These are phyloP conservation scores for Corchorus capsularis DNA, from an alignment of 345 rosid genomes.

Conservation along the genomic window DNA sequence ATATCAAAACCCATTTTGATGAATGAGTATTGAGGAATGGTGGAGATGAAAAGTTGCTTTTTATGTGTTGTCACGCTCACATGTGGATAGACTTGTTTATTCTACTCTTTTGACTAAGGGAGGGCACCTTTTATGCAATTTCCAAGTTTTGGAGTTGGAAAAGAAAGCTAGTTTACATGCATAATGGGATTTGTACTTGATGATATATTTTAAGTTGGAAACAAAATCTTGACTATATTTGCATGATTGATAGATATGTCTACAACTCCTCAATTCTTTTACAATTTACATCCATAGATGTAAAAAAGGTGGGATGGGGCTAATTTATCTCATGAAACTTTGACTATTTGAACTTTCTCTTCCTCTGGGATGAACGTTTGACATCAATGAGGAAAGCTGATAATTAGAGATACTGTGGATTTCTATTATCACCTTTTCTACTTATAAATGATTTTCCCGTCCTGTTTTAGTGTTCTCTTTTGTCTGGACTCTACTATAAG, in stretches of 20 bases:
- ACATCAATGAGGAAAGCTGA: background rate
- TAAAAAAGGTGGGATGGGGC: background rate
- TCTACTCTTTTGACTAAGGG: background rate
- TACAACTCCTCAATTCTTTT: background rate
- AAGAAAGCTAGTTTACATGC: background rate
- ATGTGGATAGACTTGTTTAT: conserved; percentile 1
- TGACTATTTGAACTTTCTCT: background rate
- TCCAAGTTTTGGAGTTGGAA: background rate
- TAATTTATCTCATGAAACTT: conserved; percentile 11
- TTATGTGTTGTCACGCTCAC: background rate
- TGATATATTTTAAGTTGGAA: background rate
- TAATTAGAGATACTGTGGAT: conserved; percentile 1
- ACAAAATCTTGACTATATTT: background rate
- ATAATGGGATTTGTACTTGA: conserved; percentile 3
- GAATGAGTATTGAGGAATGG: conserved; percentile 1
- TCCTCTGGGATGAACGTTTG: background rate
- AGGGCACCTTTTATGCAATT: background rate
- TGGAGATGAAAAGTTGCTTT: background rate
- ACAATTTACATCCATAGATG: background rate
- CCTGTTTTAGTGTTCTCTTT: background rate
- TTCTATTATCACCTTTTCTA: background rate
- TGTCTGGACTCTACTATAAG: background rate
- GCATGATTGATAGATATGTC: background rate
- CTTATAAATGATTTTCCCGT: background rate
- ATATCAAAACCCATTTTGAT: too few relatives aligned